A percentile compares a stretch with the other conserved stretches of the same genome.
phyloP scores from a whole-genome alignment of 257 asterid species.

The Craterostigma plantagineum region DNA sequence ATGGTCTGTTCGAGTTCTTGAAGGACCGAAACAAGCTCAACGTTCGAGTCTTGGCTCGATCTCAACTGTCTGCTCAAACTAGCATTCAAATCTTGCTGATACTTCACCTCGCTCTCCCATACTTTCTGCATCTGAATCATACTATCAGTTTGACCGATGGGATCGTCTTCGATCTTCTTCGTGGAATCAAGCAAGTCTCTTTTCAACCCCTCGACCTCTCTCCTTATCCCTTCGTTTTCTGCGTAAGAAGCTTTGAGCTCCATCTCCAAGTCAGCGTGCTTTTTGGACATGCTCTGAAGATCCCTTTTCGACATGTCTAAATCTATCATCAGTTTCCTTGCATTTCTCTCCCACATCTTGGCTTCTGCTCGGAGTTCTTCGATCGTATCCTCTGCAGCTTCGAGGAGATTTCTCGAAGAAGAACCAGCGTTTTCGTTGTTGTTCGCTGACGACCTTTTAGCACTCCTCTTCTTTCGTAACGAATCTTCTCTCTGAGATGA shows the following conservation, averaged over 20 bases:
- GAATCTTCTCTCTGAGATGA: conserved; percentile 15
- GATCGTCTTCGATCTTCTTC: conserved; percentile 14
- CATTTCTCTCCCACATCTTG: conserved; percentile 94
- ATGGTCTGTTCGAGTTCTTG: conserved; percentile 73
- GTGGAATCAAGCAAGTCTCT: conserved; percentile 12
- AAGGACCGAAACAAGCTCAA: conserved; percentile 67
- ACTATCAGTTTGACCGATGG: conserved; percentile 19
- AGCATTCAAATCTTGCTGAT: conserved; percentile 41
- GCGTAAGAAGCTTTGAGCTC: conserved; percentile 57
- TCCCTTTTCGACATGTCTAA: conserved; percentile 50
- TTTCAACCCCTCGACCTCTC: conserved; percentile 33
- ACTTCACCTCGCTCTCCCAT: conserved; percentile 46
- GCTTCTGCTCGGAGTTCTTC: conserved; percentile 79
- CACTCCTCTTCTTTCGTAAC: conserved; percentile 15
- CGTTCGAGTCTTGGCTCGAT: conserved; percentile 72
- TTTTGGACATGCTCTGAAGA: conserved; percentile 34
- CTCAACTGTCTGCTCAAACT: conserved; percentile 46
- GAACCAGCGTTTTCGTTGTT: conserved; percentile 11
- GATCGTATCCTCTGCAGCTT: conserved; percentile 54
- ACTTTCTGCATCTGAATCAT: conserved; percentile 28
- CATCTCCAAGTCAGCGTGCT: conserved; percentile 40
- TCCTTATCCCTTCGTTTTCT: no score
- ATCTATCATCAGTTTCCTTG: conserved; percentile 67
- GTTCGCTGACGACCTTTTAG: conserved; percentile 13
- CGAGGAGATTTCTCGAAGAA: conserved; percentile 34